Evolutionary conservation across 2,329 filamentous ascomycete species (phyloP).

Genomic region (Dryadomyces quercivorus): DNA sequence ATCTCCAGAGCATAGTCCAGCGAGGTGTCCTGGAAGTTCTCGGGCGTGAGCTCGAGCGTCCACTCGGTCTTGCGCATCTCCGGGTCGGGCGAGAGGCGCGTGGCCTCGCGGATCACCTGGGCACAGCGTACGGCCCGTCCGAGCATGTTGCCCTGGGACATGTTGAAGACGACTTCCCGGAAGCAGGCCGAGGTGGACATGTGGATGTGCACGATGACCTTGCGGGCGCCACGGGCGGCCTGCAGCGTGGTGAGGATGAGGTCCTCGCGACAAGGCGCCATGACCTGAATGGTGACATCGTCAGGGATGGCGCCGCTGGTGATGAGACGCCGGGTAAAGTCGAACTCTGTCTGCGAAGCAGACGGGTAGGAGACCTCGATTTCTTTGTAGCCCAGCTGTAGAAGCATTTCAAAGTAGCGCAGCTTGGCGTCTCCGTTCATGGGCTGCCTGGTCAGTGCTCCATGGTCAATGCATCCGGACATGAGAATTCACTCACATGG

Average conservation of each 20-base stretch:
- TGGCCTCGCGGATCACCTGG: conserved; percentile 76
- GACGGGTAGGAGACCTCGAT: conserved; percentile 95
- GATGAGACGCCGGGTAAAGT: conserved; percentile 80
- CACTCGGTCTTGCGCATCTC: conserved; percentile 47
- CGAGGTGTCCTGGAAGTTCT: conserved; percentile 82
- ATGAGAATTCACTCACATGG: neutral
- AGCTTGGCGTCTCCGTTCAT: conserved; percentile 87
- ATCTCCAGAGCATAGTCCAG: conserved; percentile 73
- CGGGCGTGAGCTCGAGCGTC: conserved; percentile 74
- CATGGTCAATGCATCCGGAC: too few species aligned
- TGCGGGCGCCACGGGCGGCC: conserved; percentile 78
- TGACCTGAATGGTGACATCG: conserved; percentile 84
- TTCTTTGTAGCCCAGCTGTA: conserved; percentile 89
- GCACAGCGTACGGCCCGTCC: conserved; percentile 77
- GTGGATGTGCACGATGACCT: conserved; percentile 90
- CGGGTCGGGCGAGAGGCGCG: conserved; percentile 55
- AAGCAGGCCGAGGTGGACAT: conserved; percentile 95
- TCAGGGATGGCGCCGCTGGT: conserved; percentile 74
- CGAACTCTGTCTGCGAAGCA: conserved; percentile 88
- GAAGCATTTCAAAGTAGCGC: conserved; percentile 88
- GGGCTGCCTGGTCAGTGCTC: neutral
- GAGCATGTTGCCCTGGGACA: conserved; percentile 69
- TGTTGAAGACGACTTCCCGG: conserved; percentile 79
- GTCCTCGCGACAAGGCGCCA: conserved; percentile 84
- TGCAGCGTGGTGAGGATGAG: conserved; percentile 85